A percentile compares a stretch with the other conserved stretches of the same genome.
Conservation (phyloP, 495 filamentous ascomycete species). For the Neurospora sp. region DNA sequence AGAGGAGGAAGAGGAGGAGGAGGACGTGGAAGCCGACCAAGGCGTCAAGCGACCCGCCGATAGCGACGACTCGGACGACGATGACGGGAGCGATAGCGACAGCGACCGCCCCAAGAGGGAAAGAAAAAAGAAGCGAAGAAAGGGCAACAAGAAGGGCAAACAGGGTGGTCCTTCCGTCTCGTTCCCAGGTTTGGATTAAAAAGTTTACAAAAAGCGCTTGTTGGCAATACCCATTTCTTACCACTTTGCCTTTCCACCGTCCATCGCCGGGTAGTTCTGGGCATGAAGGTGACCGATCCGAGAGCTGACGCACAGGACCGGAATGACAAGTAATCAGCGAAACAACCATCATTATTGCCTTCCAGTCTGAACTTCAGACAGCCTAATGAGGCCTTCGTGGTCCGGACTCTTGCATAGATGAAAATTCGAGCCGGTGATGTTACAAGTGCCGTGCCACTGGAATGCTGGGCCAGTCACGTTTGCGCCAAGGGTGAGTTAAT, state of each 20-base stretch:
- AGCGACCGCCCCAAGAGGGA: slow-evolving; percentile 36
- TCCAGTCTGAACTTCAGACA: background rate
- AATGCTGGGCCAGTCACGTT: background rate
- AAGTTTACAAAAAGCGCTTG: background rate
- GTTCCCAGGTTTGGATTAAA: slow-evolving; percentile 25
- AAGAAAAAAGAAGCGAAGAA: slow-evolving; percentile 33
- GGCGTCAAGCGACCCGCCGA: slow-evolving; percentile 33
- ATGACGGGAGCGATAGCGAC: slow-evolving; percentile 25
- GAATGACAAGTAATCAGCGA: background rate
- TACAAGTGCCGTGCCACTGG: background rate
- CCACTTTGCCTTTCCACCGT: background rate
- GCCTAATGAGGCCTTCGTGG: background rate
- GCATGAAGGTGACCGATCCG: slow-evolving; percentile 17
- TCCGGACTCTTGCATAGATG: background rate
- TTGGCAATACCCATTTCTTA: slow-evolving; percentile 1
- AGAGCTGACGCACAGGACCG: background rate
- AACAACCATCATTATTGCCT: background rate
- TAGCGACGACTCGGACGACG: slow-evolving; percentile 29
- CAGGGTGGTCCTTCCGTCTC: slow-evolving; percentile 5
- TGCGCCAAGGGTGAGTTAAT: background rate
- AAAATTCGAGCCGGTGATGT: background rate
- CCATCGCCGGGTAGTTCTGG: background rate
- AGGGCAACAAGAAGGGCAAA: slow-evolving; percentile 28
- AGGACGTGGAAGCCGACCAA: slow-evolving; percentile 35
- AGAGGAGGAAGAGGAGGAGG: slow-evolving; percentile 36